Evolutionary conservation across 768 basidiomycete genomes (phyloP).

Genomic region (Boletus coccyginus): DNA sequence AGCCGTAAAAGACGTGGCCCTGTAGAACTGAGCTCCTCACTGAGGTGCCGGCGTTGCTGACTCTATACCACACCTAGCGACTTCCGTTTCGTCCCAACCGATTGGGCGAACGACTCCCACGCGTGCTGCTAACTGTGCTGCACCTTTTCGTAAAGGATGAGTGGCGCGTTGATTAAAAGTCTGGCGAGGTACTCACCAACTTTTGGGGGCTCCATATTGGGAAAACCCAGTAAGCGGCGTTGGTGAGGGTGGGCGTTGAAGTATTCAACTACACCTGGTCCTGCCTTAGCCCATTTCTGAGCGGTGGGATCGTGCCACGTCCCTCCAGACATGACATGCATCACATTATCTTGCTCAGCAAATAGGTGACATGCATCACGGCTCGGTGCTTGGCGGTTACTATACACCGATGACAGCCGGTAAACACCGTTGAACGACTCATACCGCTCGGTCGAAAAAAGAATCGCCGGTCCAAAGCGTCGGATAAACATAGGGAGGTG

Average conservation of each 20-base stretch:
- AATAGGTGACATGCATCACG: not conserved
- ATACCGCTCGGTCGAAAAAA: conserved; percentile 28
- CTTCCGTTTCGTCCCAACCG: not conserved
- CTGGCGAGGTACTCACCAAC: not conserved
- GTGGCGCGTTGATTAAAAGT: not conserved
- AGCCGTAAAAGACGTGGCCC: not conserved
- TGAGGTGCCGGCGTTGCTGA: not conserved
- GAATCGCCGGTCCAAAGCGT: conserved; percentile 27
- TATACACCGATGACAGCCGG: not conserved
- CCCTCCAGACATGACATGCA: not conserved
- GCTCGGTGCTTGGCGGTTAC: not conserved
- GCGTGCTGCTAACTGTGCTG: not conserved
- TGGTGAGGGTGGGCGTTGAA: not conserved
- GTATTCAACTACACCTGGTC: not conserved
- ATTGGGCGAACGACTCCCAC: not conserved
- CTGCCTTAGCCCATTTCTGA: not conserved
- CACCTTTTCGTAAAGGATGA: not conserved
- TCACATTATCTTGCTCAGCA: not conserved
- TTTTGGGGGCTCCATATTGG: not conserved
- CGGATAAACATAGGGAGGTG: conserved; percentile 27
- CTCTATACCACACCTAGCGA: not conserved
- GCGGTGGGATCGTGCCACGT: not conserved
- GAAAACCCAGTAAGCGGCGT: not conserved
- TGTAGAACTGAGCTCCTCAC: not conserved
- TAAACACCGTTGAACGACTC: conserved; percentile 17